Base-by-base conservation (phyloP, 192 early-diverging fungal species). In the Backusella parvicylindrica region DNA sequence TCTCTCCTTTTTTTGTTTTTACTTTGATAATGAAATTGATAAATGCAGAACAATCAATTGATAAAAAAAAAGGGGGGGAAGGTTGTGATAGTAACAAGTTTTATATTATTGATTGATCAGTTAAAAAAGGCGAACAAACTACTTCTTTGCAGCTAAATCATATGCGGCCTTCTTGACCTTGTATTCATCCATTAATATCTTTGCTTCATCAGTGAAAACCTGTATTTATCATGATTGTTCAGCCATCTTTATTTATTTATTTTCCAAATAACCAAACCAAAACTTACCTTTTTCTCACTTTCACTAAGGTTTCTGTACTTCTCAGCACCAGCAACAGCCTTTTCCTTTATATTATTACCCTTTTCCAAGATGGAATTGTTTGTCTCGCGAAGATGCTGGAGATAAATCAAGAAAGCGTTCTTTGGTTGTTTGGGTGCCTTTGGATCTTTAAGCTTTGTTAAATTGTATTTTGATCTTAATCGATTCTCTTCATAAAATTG, bases 401-500 rank as follows among this genome's bases (percentile, higher is more conserved):
- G 15, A 40, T 72, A 82, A 11, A 79, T 37, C 68, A 82, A 50
- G 28, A 41, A 82, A 1, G 64, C 53, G 23, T 79, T 82, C 37
- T 33, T 41, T 9, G 81, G 73, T n/a, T 26, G 41, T 37, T 69
- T 76, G n/a, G 81, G 81, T 32, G 37, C 21, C 13, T 56, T 78
- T 26, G 81, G 81, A 74, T 82, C 81, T 23, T 64, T 75, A 16
- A 82, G 16, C 30, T 60, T 28, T 26, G 68, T 41, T 21, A 75
- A 37, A 1, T 78, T 68, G 21, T 75, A 71, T 30, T 73, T 75
- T n/a, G 70, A 31, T 71, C 81, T 68, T 13, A 76, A 38, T 37
- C 64, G 23, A 28, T 82, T 82, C 41, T 82, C 81, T 16, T 64
- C 64, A 26, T 41, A 30, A 36, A 79, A 72, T 41, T 79, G 68